A percentile compares a stretch with the other conserved stretches of the same genome.
Evolutionary conservation across 805 yeast species (phyloP).

Genomic region (Candida sithepensis): DNA sequence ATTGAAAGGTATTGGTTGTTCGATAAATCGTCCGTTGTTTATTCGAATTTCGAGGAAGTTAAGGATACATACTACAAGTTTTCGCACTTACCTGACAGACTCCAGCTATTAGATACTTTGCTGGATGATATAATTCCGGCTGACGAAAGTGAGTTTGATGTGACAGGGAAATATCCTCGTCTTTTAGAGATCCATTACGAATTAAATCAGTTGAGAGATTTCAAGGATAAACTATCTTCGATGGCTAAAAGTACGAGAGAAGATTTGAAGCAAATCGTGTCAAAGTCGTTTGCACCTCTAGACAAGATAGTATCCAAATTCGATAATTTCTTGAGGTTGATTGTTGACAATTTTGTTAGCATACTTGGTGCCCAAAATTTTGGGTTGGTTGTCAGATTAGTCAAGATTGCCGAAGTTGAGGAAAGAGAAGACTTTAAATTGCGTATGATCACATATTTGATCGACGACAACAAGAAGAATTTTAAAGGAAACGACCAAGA

Average conservation of each 20-base stretch:
- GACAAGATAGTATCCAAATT: slow-evolving; percentile 51
- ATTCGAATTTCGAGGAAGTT: slow-evolving; percentile 70
- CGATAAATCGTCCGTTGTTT: slow-evolving; percentile 59
- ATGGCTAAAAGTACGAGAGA: slow-evolving; percentile 45
- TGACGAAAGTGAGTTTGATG: slow-evolving; percentile 30
- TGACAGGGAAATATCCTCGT: slow-evolving; percentile 45
- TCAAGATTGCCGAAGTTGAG: slow-evolving; percentile 78
- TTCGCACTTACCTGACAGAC: slow-evolving; percentile 47
- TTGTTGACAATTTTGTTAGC: slow-evolving; percentile 64
- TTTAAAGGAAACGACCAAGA: slow-evolving; percentile 3
- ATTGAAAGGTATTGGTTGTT: slow-evolving; percentile 69
- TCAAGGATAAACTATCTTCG: slow-evolving; percentile 67
- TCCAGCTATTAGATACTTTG: slow-evolving; percentile 47
- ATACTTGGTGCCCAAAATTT: slow-evolving; percentile 64
- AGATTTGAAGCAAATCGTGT: slow-evolving; percentile 67
- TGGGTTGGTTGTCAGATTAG: slow-evolving; percentile 64
- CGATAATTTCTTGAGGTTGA: slow-evolving; percentile 57
- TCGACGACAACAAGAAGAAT: slow-evolving; percentile 9
- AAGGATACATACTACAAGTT: slow-evolving; percentile 63
- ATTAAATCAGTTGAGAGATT: slow-evolving; percentile 68
- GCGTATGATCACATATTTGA: slow-evolving; percentile 16
- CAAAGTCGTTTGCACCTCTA: slow-evolving; percentile 50
- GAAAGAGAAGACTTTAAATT: slow-evolving; percentile 69
- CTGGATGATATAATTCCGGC: slow-evolving; percentile 42
- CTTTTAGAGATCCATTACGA: slow-evolving; percentile 66